Percentiles rank a stretch among this genome's conserved stretches.
These are phyloP conservation scores for Combretum micranthum DNA, from an alignment of 345 rosid genomes.

Conservation along the genomic window DNA sequence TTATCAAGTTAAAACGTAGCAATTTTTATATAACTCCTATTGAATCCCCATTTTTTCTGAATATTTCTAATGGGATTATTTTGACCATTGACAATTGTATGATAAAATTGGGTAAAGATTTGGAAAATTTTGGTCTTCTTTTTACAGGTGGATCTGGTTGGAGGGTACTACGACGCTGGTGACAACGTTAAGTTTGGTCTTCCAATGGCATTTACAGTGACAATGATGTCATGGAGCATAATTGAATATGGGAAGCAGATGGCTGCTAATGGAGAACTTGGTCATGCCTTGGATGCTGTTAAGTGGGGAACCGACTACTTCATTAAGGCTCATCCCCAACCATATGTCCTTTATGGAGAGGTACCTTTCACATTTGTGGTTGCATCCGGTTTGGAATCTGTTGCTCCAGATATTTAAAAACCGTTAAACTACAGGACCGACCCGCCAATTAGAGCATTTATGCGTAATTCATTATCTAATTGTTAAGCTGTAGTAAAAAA, in stretches of 20 bases:
- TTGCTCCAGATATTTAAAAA: no score
- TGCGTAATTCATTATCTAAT: no score
- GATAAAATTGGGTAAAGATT: background rate
- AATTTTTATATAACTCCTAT: no score
- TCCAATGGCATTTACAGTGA: conserved; percentile 96
- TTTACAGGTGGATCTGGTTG: conserved; percentile 86
- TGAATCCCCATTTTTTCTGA: no score
- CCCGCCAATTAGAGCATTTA: no score
- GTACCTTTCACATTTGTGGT: conserved; percentile 18
- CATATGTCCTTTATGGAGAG: conserved; percentile 94
- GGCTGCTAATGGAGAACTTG: conserved; percentile 66
- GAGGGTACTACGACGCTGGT: conserved; percentile 99
- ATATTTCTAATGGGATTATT: no score
- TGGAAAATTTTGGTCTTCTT: background rate
- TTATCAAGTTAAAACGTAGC: no score
- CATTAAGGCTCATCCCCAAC: conserved; percentile 94
- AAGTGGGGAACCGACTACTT: conserved; percentile 98
- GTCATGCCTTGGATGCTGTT: conserved; percentile 79
- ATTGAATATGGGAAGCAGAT: conserved; percentile 83
- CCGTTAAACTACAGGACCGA: no score
- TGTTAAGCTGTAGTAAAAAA: no score
- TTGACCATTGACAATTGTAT: background rate
- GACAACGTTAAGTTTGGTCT: conserved; percentile 98
- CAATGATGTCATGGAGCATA: conserved; percentile 99
- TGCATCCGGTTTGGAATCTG: no score